phyloP scores from a whole-genome alignment of 768 basidiomycete genomes.

The Tremella mesenterica region DNA sequence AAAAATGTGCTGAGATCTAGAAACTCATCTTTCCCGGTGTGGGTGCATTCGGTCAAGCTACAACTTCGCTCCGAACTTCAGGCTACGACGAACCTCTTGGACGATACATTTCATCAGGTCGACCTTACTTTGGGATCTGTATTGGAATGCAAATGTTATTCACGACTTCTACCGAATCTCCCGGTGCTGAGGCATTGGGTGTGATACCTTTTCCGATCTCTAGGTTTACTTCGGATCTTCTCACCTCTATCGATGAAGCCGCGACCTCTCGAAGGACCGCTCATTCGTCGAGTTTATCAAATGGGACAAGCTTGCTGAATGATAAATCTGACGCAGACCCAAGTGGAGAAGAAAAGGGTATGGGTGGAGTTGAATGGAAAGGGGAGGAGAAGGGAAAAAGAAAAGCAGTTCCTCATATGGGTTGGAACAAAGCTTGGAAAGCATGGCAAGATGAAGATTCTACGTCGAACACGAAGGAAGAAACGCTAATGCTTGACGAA shows the following conservation, averaged over 20 bases:
- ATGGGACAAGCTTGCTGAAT: too few species aligned
- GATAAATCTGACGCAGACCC: too few species aligned
- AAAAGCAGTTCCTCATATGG: constrained; percentile 94
- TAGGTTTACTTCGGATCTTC: constrained; percentile 49
- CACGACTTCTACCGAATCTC: constrained; percentile 71
- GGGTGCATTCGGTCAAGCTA: constrained; percentile 82
- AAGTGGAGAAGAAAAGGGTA: too few species aligned
- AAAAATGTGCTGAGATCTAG: constrained; percentile 48
- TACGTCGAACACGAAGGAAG: constrained; percentile 33
- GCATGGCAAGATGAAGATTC: constrained; percentile 49
- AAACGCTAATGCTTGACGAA: constrained; percentile 40
- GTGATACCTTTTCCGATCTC: constrained; percentile 74
- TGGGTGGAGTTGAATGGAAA: too few species aligned
- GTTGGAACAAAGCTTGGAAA: constrained; percentile 75
- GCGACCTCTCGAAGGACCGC: constrained; percentile 18
- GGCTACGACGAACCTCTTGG: constrained; percentile 72
- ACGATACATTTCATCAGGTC: constrained; percentile 73
- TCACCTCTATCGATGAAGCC: constrained; percentile 23
- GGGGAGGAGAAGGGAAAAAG: constrained; percentile 43
- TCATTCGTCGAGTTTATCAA: neutral
- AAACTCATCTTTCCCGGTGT: constrained; percentile 95
- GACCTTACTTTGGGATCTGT: constrained; percentile 89
- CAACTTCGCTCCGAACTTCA: constrained; percentile 61
- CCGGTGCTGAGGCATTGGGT: constrained; percentile 61
- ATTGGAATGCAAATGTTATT: constrained; percentile 98